A percentile compares a stretch with the other conserved stretches of the same genome.
phyloP scores from a whole-genome alignment of 2,329 filamentous ascomycete species.

The Pseudonectria foliicola region DNA sequence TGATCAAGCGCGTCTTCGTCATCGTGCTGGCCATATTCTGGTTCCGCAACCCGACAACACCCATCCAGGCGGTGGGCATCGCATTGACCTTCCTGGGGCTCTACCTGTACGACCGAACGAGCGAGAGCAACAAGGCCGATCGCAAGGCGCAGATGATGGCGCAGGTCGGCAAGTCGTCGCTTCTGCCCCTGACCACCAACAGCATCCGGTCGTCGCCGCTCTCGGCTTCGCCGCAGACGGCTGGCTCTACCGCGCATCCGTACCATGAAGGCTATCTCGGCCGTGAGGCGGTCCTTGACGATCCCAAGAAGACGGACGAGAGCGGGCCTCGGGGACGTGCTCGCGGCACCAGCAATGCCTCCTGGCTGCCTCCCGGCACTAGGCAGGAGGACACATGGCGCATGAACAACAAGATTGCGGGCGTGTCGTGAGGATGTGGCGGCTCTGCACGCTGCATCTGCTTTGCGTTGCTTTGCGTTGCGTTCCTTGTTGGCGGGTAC shows the following conservation, averaged over 20 bases:
- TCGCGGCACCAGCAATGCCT: slow-evolving; percentile 31
- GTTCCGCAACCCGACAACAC: slow-evolving; percentile 87
- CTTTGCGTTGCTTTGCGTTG: slow-evolving; percentile 1
- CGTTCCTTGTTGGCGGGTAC: no score
- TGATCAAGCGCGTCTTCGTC: slow-evolving; percentile 97
- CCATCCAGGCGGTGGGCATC: slow-evolving; percentile 77
- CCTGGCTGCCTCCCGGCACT: slow-evolving; percentile 73
- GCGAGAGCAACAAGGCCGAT: slow-evolving; percentile 80
- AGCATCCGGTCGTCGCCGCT: slow-evolving; percentile 14
- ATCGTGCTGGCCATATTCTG: slow-evolving; percentile 92
- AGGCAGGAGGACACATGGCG: slow-evolving; percentile 82
- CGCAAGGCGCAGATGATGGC: slow-evolving; percentile 65
- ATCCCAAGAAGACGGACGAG: slow-evolving; percentile 53
- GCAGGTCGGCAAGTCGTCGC: slow-evolving; percentile 30
- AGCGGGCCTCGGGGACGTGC: slow-evolving; percentile 32
- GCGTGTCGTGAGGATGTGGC: slow-evolving; percentile 15
- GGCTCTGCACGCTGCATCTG: not conserved
- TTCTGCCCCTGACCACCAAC: slow-evolving; percentile 60
- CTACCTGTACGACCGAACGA: slow-evolving; percentile 92
- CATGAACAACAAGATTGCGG: slow-evolving; percentile 27
- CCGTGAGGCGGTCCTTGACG: slow-evolving; percentile 29
- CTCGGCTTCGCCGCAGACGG: slow-evolving; percentile 15
- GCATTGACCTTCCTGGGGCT: slow-evolving; percentile 82
- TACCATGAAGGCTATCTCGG: slow-evolving; percentile 41
- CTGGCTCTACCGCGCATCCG: slow-evolving; percentile 27